phyloP scores from a whole-genome alignment of 495 filamentous ascomycete species.

The Talaromyces liani region DNA sequence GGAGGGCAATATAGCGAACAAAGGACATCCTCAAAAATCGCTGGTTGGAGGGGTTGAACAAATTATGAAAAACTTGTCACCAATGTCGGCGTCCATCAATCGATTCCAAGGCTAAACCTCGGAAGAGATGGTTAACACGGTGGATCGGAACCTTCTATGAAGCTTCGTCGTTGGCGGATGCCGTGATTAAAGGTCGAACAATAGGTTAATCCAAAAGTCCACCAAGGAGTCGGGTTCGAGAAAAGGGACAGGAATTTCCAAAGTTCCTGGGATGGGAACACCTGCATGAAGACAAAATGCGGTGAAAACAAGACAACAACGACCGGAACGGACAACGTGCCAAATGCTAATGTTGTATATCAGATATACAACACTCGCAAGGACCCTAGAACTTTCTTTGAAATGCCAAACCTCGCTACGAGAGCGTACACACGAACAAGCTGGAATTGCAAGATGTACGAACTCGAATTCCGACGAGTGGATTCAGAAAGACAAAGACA shows the following conservation, averaged over 20 bases:
- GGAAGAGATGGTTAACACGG: slow-evolving; percentile 70
- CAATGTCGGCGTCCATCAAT: slow-evolving; percentile 60
- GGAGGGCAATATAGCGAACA: slow-evolving; percentile 64
- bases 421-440: slow-evolving; percentile 15
- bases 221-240: slow-evolving; percentile 25
- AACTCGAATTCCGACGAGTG: slow-evolving; percentile 46
- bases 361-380: not conserved
- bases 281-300: slow-evolving; percentile 30
- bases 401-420: slow-evolving; percentile 41
- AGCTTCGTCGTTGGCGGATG: slow-evolving; percentile 46
- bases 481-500: slow-evolving; percentile 21
- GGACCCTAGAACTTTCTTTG: slow-evolving; percentile 9
- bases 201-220: slow-evolving; percentile 19
- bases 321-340: slow-evolving; percentile 28
- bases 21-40: slow-evolving; percentile 85
- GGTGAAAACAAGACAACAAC: slow-evolving; percentile 18
- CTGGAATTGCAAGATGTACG: slow-evolving; percentile 23
- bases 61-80: slow-evolving; percentile 18
- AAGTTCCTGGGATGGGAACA: slow-evolving; percentile 31
- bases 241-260: slow-evolving; percentile 38
- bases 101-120: slow-evolving; percentile 42
- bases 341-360: slow-evolving; percentile 16
- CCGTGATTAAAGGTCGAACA: slow-evolving; percentile 44
- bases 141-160: slow-evolving; percentile 48
- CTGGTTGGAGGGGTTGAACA: slow-evolving; percentile 32